These are phyloP conservation scores for Fraxinus nigra DNA, from an alignment of 305 asterid species.

Conservation along the genomic window DNA sequence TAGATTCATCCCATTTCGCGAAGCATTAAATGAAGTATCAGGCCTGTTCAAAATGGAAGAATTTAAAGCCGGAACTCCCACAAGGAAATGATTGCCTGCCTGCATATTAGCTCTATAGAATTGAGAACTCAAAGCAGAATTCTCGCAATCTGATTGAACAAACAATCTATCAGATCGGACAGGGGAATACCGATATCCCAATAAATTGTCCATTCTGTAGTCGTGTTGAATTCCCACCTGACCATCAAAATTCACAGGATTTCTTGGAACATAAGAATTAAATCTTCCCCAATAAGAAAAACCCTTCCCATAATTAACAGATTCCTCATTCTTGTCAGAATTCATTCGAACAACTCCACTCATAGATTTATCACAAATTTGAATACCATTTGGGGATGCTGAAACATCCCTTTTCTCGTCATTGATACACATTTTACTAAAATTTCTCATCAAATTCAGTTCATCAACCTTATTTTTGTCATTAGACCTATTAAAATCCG, in stretches of 20 bases:
- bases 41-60: slow-evolving; percentile 33
- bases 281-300: slow-evolving; percentile 32
- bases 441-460: slow-evolving; percentile 37
- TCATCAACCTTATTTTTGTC: slow-evolving; percentile 34
- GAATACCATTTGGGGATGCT: slow-evolving; percentile 27
- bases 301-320: slow-evolving; percentile 27
- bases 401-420: slow-evolving; percentile 35
- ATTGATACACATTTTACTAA: slow-evolving; percentile 43
- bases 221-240: slow-evolving; percentile 32
- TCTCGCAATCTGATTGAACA: slow-evolving; percentile 31
- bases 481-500: slow-evolving; percentile 32
- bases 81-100: slow-evolving; percentile 29
- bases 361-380: not conserved
- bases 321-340: slow-evolving; percentile 30
- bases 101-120: slow-evolving; percentile 28
- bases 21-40: slow-evolving; percentile 26
- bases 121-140: slow-evolving; percentile 31
- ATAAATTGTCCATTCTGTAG: slow-evolving; percentile 26
- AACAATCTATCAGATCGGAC: slow-evolving; percentile 28
- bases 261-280: slow-evolving; percentile 34
- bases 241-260: slow-evolving; percentile 26
- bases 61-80: slow-evolving; percentile 34
- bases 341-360: slow-evolving; percentile 16
- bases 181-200: slow-evolving; percentile 35
- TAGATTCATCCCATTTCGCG: slow-evolving; percentile 32